These are phyloP conservation scores for Fistulinella prunicolor DNA, from an alignment of 768 basidiomycete genomes.

Conservation along the genomic window DNA sequence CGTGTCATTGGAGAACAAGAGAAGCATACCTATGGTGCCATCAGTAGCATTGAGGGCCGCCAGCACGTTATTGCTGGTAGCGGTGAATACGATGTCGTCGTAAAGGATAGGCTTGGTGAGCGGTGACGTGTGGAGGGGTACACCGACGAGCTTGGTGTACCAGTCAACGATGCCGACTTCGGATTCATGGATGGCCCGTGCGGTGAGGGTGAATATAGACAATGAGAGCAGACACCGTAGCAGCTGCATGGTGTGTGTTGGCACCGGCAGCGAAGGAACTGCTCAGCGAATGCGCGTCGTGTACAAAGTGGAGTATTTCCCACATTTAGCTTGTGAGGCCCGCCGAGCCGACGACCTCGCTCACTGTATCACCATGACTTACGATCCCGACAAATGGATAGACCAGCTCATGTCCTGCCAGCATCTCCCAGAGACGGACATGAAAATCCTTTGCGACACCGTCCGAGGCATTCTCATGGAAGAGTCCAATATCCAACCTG, in stretches of 20 bases:
- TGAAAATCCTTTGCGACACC: slow-evolving; percentile 89
- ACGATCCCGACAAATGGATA: slow-evolving; percentile 79
- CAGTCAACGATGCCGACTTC: slow-evolving; percentile 86
- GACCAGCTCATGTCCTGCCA: slow-evolving; percentile 82
- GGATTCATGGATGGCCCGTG: slow-evolving; percentile 60
- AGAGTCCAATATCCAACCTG: slow-evolving; percentile 96
- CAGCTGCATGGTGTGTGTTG: slow-evolving; percentile 21
- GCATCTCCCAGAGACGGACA: slow-evolving; percentile 86
- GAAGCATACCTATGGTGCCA: slow-evolving; percentile 63
- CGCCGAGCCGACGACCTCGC: neutral
- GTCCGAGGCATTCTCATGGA: slow-evolving; percentile 90
- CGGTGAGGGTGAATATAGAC: slow-evolving; percentile 19
- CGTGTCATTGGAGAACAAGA: slow-evolving; percentile 6
- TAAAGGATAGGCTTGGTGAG: slow-evolving; percentile 62
- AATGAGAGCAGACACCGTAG: slow-evolving; percentile 18
- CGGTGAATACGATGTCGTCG: slow-evolving; percentile 56
- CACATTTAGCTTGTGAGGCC: too few relatives aligned
- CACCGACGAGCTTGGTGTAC: slow-evolving; percentile 76
- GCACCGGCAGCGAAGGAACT: neutral
- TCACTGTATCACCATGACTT: slow-evolving; percentile 29
- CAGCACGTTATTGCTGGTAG: slow-evolving; percentile 73
- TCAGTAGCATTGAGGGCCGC: slow-evolving; percentile 66
- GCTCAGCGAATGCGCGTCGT: neutral
- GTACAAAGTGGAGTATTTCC: slow-evolving; percentile 15
- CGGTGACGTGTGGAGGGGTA: slow-evolving; percentile 53